Base-by-base conservation (phyloP, 768 basidiomycete species). In the Kwoniella dendrophila region DNA sequence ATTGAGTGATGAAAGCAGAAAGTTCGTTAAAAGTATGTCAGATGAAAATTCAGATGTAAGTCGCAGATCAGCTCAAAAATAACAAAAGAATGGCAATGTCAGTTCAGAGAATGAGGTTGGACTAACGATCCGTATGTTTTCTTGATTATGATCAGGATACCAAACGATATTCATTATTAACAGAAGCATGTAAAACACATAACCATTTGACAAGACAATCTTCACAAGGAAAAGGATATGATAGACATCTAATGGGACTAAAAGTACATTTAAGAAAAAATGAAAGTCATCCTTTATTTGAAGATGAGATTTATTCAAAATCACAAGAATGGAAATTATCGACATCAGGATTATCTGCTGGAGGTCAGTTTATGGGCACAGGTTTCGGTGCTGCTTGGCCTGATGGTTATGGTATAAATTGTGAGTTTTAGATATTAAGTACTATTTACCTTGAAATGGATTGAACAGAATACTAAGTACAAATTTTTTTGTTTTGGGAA, bases 391-490 rank as follows among this genome's bases (percentile, higher is more conserved):
- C 92, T 1, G 80, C 82, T 10, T 92, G 87, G 80, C 83, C 85
- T 40, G 88, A 94, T 81, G 94, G 94, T 8, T 95, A 94, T 81
- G 93, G 94, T 1, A 88, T 96, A 69, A 95, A 91, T 75, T 97
- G 92, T 92, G 74, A 71, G 89, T 83, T 36, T 16, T 18, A 48
- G 36, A 38, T 38, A 18, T 38, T 38, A 38, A 8, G 36, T 2
- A n/a, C 12, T 40, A 40, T 40, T 40, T 40, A 40, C 38, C 26
- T 45, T 14, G 2, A 2, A 24, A 45, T 10, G 16, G 22, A 22
- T 45, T 22, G 10, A 45, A 24, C 1, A 18, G 22, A 45, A 45
- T 45, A 18, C 8, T 38, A 8, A 8, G 8, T 38, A 38, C 16
- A 2, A 45, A 11, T 47, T 64, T 24, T 49, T 48, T 0, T n/a